Evolutionary conservation across 257 asterid genomes (phyloP).

Genomic region (Gynochthodes officinalis): DNA sequence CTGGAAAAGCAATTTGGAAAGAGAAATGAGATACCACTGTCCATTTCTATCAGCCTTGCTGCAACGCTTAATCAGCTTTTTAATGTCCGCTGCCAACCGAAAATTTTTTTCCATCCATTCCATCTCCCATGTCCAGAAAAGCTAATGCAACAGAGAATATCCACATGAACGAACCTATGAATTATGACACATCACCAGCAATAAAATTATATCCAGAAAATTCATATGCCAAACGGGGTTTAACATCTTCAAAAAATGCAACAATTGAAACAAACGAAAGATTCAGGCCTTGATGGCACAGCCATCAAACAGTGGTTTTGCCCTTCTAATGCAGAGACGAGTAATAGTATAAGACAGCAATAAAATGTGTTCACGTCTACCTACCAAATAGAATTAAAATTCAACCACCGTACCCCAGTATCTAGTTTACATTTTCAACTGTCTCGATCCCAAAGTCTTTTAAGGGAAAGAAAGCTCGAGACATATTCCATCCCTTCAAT

Average conservation of each 20-base stretch:
- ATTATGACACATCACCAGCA: not conserved
- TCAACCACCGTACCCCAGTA: not conserved
- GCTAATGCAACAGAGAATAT: too few species aligned
- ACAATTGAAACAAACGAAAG: not conserved
- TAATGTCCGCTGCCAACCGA: too few species aligned
- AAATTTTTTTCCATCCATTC: too few species aligned
- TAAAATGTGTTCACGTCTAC: too few species aligned
- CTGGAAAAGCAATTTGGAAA: not conserved
- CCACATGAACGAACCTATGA: not conserved
- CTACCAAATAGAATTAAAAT: not conserved
- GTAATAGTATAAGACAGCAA: too few species aligned
- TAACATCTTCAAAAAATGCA: not conserved
- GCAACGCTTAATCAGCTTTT: too few species aligned
- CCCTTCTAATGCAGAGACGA: too few species aligned
- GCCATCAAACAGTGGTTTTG: too few species aligned
- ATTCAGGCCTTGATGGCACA: not conserved
- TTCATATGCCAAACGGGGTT: too few species aligned
- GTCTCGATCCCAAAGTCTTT: not conserved
- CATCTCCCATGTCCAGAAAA: too few species aligned
- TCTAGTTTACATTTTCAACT: not conserved
- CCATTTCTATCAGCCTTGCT: too few species aligned
- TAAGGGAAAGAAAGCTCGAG: conserved; percentile 30
- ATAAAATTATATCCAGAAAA: not conserved
- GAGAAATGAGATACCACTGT: not conserved
- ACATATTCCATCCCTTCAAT: conserved; percentile 18